Base-by-base conservation (phyloP, 2,329 filamentous ascomycete genomes). In the Dothidotthia symphoricarpi region DNA sequence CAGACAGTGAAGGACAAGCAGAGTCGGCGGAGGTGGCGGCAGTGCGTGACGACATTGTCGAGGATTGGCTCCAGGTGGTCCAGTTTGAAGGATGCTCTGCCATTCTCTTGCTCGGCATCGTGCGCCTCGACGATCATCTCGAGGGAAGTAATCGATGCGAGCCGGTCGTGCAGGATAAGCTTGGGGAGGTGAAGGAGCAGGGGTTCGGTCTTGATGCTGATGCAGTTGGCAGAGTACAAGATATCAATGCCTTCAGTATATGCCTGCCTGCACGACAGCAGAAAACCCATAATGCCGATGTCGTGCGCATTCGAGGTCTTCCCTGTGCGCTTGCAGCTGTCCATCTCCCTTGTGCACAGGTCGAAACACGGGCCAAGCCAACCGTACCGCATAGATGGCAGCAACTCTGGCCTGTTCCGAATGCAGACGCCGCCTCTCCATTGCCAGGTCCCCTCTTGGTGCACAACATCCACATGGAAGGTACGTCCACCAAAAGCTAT, bases 181-280 rank as follows among this genome's bases (percentile, higher is more conserved):
- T 27, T 13, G 3, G 36, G 43, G 11, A 49, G 36, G 3, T 47
- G 24, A 16, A 44, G 22, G n/a, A 49, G 46, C 14, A 49, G 16
- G 16, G 31, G 16, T 26, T 43, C 31, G 36, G 28, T 47, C 15
- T 31, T 2, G 12, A 43, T 43, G 28, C 16, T 31, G 24, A 46
- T 41, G 15, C 16, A 26, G 15, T 45, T 45, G 31, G 34, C 16
- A 22, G 43, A 34, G 27, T 46, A 49, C 16, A 49, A 16, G 22
- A 38, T 7, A 12, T 46, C 19, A 24, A 49, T 46, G 24, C 39
- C 46, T 41, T 49, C 34, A 10, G 34, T 31, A 30, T 49, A 49
- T 12, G 36, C 39, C 29, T 46, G 43, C 16, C 29, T 40, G 16
- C 43, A 49, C 15, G 46, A 43, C 12, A 46, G 28, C 29, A 46